Evolutionary conservation across 805 yeast genomes (phyloP), one percentile per base, ranked within the genome.

Genomic region (Starmerella powellii): DNA sequence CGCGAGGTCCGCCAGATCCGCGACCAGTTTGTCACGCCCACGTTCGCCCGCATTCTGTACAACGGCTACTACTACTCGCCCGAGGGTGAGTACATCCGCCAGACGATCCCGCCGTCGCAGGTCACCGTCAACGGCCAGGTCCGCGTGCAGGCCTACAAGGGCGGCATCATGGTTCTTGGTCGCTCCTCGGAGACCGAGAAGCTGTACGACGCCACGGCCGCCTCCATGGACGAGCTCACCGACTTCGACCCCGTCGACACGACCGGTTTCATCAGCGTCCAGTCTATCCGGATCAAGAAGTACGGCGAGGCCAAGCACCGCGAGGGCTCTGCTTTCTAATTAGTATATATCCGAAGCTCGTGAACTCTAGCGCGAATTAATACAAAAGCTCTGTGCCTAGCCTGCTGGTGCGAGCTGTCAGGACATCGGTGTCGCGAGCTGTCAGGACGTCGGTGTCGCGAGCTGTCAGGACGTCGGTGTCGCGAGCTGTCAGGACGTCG

Each of bases 21-120:
- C 73, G 98, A 91, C 67, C 79, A 77, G 55, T 91, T 88, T 64
- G 98, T 91, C 55, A 86, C 98, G 33, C 82, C 94, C 57, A 65
- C 86, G 40, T 87, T 85, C 72, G 77, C 97, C 50, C 82, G 79
- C 63, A 72, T 84, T 61, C 73, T 91, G 54, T 91, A 91, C 76
- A 91, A 91, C 64, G 98, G 98, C 66, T 77, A 88, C 74, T 91
- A 88, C 73, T 91, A 85, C 74, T 78, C 95, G 34, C 98, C 98
- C 62, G 98, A 91, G 72, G 83, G 95, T 65, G 98, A 88, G 68
- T 91, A 79, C 63, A 80, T 85, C 60, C 82, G 96, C 70, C 59
- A 63, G 20, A 40, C 54, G 37, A 91, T 91, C 57, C 76, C 76
- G 48, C 95, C 96, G 46, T 87, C 97, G 31, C 98, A 91, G 70